Evolutionary conservation across 2,329 filamentous ascomycete genomes (phyloP).

Genomic region (Anthostomella pinea): DNA sequence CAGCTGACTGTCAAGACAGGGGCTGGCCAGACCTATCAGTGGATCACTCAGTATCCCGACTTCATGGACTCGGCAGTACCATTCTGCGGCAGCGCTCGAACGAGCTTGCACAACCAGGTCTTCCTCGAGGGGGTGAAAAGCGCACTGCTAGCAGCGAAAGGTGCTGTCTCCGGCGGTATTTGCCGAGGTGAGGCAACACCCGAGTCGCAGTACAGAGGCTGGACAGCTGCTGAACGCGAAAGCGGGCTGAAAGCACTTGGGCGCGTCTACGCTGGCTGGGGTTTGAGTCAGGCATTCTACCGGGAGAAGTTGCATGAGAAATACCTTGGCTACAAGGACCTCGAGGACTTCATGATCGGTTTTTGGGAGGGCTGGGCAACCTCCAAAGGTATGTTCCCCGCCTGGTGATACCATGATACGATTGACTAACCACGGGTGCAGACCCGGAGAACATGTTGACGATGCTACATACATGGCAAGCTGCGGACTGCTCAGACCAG

Average conservation of each 20-base stretch:
- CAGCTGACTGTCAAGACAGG: slow-evolving; percentile 35
- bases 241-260: slow-evolving; percentile 63
- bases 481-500: slow-evolving; percentile 66
- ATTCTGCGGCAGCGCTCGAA: slow-evolving; percentile 65
- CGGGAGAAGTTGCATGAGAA: slow-evolving; percentile 66
- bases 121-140: slow-evolving; percentile 60
- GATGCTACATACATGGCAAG: slow-evolving; percentile 79
- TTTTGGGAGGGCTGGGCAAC: slow-evolving; percentile 77
- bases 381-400: slow-evolving; percentile 50
- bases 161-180: slow-evolving; percentile 49
- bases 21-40: slow-evolving; percentile 63
- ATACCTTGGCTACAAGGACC: slow-evolving; percentile 59
- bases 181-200: slow-evolving; percentile 41
- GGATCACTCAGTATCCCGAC: slow-evolving; percentile 59
- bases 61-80: slow-evolving; percentile 65
- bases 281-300: slow-evolving; percentile 77
- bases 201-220: slow-evolving; percentile 39
- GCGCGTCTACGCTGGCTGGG: slow-evolving; percentile 77
- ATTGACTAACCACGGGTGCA: slow-evolving; percentile 19
- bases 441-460: slow-evolving; percentile 72
- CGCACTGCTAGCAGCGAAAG: slow-evolving; percentile 55
- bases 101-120: slow-evolving; percentile 64
- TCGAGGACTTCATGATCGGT: slow-evolving; percentile 71
- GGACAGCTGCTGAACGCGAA: slow-evolving; percentile 52
- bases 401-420: not conserved